Evolutionary conservation across 352 stramenopile genomes (phyloP), one percentile per base, ranked within the genome.

Genomic region (Globisporangium cystogenes): DNA sequence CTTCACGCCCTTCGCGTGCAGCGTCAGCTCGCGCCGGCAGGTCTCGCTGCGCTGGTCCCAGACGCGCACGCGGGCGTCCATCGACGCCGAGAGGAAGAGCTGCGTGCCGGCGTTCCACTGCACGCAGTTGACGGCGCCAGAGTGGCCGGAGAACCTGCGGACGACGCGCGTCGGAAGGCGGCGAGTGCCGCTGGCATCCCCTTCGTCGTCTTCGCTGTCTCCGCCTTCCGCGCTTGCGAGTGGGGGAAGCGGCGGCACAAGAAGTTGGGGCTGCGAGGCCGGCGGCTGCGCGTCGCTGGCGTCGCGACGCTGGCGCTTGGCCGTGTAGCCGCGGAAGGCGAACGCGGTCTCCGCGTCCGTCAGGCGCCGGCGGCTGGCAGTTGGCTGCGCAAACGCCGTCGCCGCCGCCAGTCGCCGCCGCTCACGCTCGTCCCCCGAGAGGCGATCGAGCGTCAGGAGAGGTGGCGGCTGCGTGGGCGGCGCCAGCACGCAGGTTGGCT

Each of bases 71-170:
- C 62, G 71, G 27, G 52, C 47, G 58, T 88, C 77, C 77, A 86
- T 83, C 0, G 74, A 82, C n/a, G 74, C 70, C 6, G 77, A 85
- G 1, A 85, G 52, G 42, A 86, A 76, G 16, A 83, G 58, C 15
- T 59, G 16, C 3, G 63, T 26, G 16, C 12, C 51, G 4, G 61
- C 60, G 55, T 74, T 77, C 77, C 77, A 88, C 15, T 77, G 59
- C 24, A 83, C 20, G 39, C 59, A 59, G 31, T 70, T 69, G 14
- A 86, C 49, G 0, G 56, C 58, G 12, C 47, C 48, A 15, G 14
- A 26, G 49, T 88, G 77, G 18, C 61, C 64, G 3, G 43, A 29
- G 49, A 82, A 62, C 15, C 24, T 24, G 31, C 33, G 37, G 1
- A 8, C 23, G 11, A 46, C 26, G 14, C 23, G 39, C 5, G 43